These are phyloP conservation scores for Leccinum rimulosum DNA, from an alignment of 768 basidiomycete species.

Conservation along the genomic window DNA sequence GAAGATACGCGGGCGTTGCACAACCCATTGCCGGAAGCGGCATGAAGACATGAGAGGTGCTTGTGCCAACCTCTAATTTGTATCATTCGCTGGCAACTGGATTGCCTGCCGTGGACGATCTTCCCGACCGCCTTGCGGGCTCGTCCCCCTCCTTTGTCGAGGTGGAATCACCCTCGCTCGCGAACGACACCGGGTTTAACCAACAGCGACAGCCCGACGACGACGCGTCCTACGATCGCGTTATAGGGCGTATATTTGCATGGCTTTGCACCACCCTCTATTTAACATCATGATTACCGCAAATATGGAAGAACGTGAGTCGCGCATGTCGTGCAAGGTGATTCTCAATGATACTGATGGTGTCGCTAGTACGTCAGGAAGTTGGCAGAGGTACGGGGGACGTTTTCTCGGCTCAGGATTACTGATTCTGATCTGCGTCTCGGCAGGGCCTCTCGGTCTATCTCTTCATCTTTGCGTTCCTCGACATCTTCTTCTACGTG, in stretches of 20 bases:
- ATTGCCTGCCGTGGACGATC: slow-evolving; percentile 11
- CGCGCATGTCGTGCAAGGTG: not conserved
- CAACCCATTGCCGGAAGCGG: slow-evolving; percentile 27
- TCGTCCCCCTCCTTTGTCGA: slow-evolving; percentile 5
- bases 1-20: slow-evolving; percentile 41
- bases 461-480: slow-evolving; percentile 90
- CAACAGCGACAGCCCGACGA: slow-evolving; percentile 19
- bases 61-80: slow-evolving; percentile 27
- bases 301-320: slow-evolving; percentile 99
- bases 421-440: slow-evolving; percentile 4
- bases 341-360: slow-evolving; percentile 1
- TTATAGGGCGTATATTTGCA: slow-evolving; percentile 88
- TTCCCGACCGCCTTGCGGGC: slow-evolving; percentile 10
- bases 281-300: slow-evolving; percentile 89
- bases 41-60: slow-evolving; percentile 47
- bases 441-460: slow-evolving; percentile 86
- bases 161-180: slow-evolving; percentile 19
- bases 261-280: slow-evolving; percentile 95
- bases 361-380: slow-evolving; percentile 71
- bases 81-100: slow-evolving; percentile 1
- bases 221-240: slow-evolving; percentile 44
- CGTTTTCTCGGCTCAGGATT: slow-evolving; percentile 3
- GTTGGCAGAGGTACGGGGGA: slow-evolving; percentile 69
- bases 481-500: slow-evolving; percentile 93
- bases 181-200: slow-evolving; percentile 1